Conservation (phyloP, 306 rosid species). For the Prosopis cineraria region DNA sequence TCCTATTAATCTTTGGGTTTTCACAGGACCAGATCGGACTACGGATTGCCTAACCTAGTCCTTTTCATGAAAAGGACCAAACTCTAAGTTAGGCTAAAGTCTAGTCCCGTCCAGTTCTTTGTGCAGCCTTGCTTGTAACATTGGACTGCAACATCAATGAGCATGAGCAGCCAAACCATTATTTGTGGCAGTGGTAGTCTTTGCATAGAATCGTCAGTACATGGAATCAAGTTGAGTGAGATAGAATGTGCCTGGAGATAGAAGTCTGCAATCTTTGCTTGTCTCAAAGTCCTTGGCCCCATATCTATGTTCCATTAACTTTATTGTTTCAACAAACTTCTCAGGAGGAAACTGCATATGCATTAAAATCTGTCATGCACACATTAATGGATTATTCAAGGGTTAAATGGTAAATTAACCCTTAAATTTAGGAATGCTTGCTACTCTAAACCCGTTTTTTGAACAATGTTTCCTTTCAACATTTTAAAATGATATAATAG, state of each 20-base stretch:
- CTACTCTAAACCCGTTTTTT: no score
- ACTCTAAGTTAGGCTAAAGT: no score
- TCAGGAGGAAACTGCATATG: conserved; percentile 77
- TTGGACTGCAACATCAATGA: conserved; percentile 39
- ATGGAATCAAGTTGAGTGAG: conserved; percentile 78
- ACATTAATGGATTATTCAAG: conserved; percentile 29
- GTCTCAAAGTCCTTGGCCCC: conserved; percentile 84
- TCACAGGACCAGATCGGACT: no score
- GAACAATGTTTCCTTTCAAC: no score
- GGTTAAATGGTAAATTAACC: no score
- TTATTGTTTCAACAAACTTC: conserved; percentile 67
- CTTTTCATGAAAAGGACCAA: no score
- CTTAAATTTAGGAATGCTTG: no score
- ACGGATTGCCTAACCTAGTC: no score
- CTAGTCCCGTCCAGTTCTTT: no score
- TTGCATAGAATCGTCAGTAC: conserved; percentile 76
- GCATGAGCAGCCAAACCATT: conserved; percentile 54
- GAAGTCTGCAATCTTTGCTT: conserved; percentile 69
- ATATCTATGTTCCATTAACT: conserved; percentile 85
- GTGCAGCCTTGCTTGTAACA: no score
- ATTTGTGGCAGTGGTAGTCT: conserved; percentile 39
- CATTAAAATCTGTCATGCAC: conserved; percentile 2
- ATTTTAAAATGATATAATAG: no score
- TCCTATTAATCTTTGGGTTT: no score
- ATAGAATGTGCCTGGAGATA: conserved; percentile 76